Base-by-base conservation (phyloP, 257 asterid species). In the Ehretia macrophylla region DNA sequence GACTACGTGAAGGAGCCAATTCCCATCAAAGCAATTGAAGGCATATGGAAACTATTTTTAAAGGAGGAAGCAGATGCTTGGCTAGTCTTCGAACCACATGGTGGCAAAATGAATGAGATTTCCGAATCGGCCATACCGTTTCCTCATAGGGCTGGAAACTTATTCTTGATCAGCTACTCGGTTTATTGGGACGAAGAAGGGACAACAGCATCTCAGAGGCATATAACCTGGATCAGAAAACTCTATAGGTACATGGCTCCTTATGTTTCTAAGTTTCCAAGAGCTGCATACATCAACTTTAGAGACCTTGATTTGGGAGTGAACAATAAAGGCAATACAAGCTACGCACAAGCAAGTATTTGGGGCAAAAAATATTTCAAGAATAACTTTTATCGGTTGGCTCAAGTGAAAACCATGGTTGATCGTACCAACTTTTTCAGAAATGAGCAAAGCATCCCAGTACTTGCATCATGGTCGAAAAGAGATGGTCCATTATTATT, bases 1-100 rank as follows among this genome's bases (percentile, higher is more conserved):
- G 81, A 77, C 32, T 80, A 58, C 14, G 77, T 80, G 21, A 53
- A 32, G 16, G 16, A 67, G 0, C 79, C 75, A 10, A 77, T 77
- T 19, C 63, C 86, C 0, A 14, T 11, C 17, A 10, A 32, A 1
- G 83, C 79, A 0, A 48, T 77, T 0, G 57, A 62, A 60, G 71
- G 68, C 10, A 66, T 77, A 44, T 77, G 81, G 81, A 40, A 23
- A n/a, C 63, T 63, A 10, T 67, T 80, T 0, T n/a, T 21, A 0
- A 68, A 68, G 48, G 72, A 67, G 17, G 72, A 35, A 8, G 62
- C 35, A 27, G 14, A 2, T 3, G 61, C 62, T 16, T 23, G 22
- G 11, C 9, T 54, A 50, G 42, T 52, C 4, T 39, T 64, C 62
- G 18, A 32, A n/a, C 61, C 68, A 21, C 54, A 38, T 32, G 62